Evolutionary conservation across 179 eudicot species (phyloP), one percentile per base, ranked within the genome.

Genomic region (Gypsophila paniculata): DNA sequence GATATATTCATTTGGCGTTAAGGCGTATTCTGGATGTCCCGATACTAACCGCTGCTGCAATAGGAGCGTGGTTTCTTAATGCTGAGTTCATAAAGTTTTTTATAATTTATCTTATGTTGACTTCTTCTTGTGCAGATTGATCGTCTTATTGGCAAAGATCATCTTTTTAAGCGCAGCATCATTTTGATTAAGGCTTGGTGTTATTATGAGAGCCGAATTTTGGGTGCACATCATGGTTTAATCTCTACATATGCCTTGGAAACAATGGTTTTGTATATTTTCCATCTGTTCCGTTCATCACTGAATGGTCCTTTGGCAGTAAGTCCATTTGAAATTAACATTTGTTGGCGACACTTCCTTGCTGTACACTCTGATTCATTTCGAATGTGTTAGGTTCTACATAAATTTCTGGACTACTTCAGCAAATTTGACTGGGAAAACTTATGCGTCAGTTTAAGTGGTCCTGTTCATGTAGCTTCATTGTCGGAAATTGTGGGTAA

Each of bases 201-300:
- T 75, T 93, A 86, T 71, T 91, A 93, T 65, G 98, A 93, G 81
- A 93, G 98, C 69, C 97, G 98, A 54, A 88, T 91, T 75, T 88
- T 93, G 59, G 98, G 98, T 71, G 96, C 97, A 42, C 96, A 89
- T 80, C 97, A 89, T 85, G 97, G 96, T 52, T 73, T 93, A 58
- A 91, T 93, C 74, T 91, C 98, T 39, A 93, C 98, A 4, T 93
- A 93, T 85, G 98, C 97, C 61, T 80, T 93, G 82, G 98, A 93
- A 85, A 93, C 91, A 36, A 65, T 93, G 80, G 96, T 93, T 73
- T 76, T 93, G 42, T 87, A 89, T 75, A 89, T 93, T 80, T 93
- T 93, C 84, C 91, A 93, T 81, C 80, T 82, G 38, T 93, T 86
- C 82, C 93, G 88, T 75, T 79, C 89, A 69, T 79, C 81, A 58